These are phyloP conservation scores for Rozella allomycis DNA, from an alignment of 371 early-diverging fungal genomes.

Conservation along the genomic window DNA sequence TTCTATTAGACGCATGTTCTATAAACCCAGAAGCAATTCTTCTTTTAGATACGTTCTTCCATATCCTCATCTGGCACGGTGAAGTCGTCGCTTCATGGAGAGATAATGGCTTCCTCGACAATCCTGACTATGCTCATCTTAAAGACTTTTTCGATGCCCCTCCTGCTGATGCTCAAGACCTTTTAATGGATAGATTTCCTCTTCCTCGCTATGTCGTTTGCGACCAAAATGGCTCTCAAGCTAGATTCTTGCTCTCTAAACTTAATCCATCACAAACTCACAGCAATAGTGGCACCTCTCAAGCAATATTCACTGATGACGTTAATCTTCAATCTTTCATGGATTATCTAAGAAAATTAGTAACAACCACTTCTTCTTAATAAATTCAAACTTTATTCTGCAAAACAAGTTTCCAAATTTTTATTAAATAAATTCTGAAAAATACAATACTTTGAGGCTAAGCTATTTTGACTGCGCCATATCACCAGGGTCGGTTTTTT, in stretches of 20 bases:
- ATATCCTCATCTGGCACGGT: slow-evolving; percentile 89
- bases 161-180: slow-evolving; percentile 59
- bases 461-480: too few relatives aligned
- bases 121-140: slow-evolving; percentile 79
- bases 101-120: slow-evolving; percentile 71
- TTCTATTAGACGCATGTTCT: slow-evolving; percentile 88
- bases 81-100: slow-evolving; percentile 80
- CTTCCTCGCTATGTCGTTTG: slow-evolving; percentile 95
- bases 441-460: too few relatives aligned
- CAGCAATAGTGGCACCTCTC: slow-evolving; percentile 21
- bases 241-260: slow-evolving; percentile 94
- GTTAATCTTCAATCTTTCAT: slow-evolving; percentile 91
- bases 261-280: slow-evolving; percentile 97
- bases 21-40: slow-evolving; percentile 88
- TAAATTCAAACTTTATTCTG: too few relatives aligned
- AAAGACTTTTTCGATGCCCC: slow-evolving; percentile 79
- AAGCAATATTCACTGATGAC: slow-evolving; percentile 91
- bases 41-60: slow-evolving; percentile 95
- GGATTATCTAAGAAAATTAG: slow-evolving; percentile 74
- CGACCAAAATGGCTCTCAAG: slow-evolving; percentile 94
- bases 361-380: slow-evolving; percentile 13
- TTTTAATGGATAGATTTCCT: slow-evolving; percentile 87
- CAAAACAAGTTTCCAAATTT: too few relatives aligned
- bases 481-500: too few relatives aligned
- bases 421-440: too few relatives aligned